Evolutionary conservation across 768 basidiomycete species (phyloP), one percentile per base, ranked within the genome.

Genomic region (Saitozyma sp.): DNA sequence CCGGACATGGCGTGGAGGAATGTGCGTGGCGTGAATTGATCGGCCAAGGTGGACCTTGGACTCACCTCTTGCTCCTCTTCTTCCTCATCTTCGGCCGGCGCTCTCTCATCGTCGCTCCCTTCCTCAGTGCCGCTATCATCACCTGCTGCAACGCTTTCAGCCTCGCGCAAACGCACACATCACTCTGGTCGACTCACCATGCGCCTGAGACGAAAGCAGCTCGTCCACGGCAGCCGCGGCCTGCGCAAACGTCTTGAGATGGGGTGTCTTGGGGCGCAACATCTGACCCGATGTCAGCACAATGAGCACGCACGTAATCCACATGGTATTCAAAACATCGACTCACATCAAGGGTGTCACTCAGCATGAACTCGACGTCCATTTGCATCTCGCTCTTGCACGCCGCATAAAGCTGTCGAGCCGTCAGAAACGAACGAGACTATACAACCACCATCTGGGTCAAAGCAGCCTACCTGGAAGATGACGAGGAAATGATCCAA

Each of bases 321-420:
- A n/a, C n/a, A 10, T 20, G 16, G 16, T 29, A 2, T 52, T 56
- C 37, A 50, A 57, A 29, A n/a, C n/a, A n/a, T n/a, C 29, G 29
- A 62, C 81, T 68, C 66, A 92, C 92, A 82, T 98, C 94, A 9
- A 99, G 79, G 0, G 95, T 96, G 78, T 99, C 96, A 0, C 87
- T 86, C 8, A 17, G 79, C 92, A 97, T 95, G 80, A 98, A 99
- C 57, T 96, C 94, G 10, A 96, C 89, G 65, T 99, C 96, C 93
- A 97, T 94, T 0, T 96, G 89, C n/a, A 94, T 78, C 6, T 86
- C 83, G 50, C 87, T 84, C 80, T 99, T 99, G 82, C 90, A 91
- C n/a, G 88, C 83, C 14, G 90, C 83, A 78, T 98, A 99, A 62
- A 93, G 88, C 82, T 84, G 65, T 16, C 56, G 14, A 19, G 37